These are phyloP conservation scores for Helenozyma rhizophorensis DNA, from an alignment of 805 yeast species.

Conservation along the genomic window DNA sequence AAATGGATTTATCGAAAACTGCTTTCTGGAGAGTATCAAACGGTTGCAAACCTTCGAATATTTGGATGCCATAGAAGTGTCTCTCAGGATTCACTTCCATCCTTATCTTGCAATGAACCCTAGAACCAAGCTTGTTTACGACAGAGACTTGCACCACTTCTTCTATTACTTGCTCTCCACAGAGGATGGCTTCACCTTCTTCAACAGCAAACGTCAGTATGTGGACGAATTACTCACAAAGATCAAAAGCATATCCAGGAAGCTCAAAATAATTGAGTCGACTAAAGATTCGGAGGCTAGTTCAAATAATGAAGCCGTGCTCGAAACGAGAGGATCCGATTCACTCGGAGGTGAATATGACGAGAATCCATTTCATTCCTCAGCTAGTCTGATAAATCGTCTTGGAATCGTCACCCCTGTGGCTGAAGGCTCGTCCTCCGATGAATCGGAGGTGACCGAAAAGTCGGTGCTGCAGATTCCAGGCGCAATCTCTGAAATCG, in stretches of 20 bases:
- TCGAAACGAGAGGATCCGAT: no score
- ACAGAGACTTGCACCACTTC: slow-evolving; percentile 45
- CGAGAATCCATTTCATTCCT: background rate
- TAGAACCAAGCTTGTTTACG: background rate
- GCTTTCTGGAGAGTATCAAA: slow-evolving; percentile 6
- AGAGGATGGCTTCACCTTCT: slow-evolving; percentile 66
- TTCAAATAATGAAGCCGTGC: slow-evolving; percentile 6
- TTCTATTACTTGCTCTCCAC: slow-evolving; percentile 79
- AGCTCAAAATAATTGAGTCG: slow-evolving; percentile 8
- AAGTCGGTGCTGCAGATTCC: no score
- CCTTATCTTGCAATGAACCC: slow-evolving; percentile 19
- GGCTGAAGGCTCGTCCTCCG: no score
- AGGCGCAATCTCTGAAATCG: no score
- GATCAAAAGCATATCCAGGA: slow-evolving; percentile 7
- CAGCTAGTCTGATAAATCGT: no score
- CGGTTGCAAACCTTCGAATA: slow-evolving; percentile 9
- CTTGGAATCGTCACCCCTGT: no score
- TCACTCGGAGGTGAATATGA: slow-evolving; percentile 1
- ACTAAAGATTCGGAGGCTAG: background rate
- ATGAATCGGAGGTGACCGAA: no score
- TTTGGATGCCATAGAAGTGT: slow-evolving; percentile 9
- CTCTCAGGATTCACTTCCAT: slow-evolving; percentile 11
- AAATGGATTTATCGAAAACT: slow-evolving; percentile 34
- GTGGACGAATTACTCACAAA: slow-evolving; percentile 31
- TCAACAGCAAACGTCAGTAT: slow-evolving; percentile 39